Percentiles rank a stretch among this genome's conserved stretches.
These are phyloP conservation scores for Penicillium sp. DNA, from an alignment of 2,329 filamentous ascomycete genomes.

Conservation along the genomic window DNA sequence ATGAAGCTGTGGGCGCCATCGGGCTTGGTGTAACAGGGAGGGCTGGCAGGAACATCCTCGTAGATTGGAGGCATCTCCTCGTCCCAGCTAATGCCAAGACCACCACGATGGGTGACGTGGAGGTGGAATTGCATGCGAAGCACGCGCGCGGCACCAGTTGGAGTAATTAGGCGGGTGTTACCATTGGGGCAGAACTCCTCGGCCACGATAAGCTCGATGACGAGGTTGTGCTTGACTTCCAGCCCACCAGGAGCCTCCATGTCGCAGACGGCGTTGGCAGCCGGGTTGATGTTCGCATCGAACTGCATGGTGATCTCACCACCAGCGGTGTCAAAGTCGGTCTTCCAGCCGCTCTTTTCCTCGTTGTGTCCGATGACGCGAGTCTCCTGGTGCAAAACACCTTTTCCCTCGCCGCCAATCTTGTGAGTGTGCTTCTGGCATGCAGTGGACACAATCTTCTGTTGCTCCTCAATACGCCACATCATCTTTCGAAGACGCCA, in stretches of 20 bases:
- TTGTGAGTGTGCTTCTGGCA: constrained; percentile 73
- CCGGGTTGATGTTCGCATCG: constrained; percentile 59
- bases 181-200: constrained; percentile 77
- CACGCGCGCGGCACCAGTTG: constrained; percentile 86
- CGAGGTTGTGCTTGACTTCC: constrained; percentile 76
- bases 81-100: constrained; percentile 92
- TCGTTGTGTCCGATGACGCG: constrained; percentile 78
- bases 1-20: constrained; percentile 42
- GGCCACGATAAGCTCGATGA: constrained; percentile 90
- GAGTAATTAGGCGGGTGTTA: constrained; percentile 71
- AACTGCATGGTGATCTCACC: constrained; percentile 83
- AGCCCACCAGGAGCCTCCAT: constrained; percentile 71
- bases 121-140: constrained; percentile 88
- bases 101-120: constrained; percentile 75
- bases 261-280: constrained; percentile 71
- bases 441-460: constrained; percentile 73
- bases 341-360: constrained; percentile 87
- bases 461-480: constrained; percentile 88
- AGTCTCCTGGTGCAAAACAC: constrained; percentile 69
- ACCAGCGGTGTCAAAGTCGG: constrained; percentile 63
- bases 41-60: constrained; percentile 84
- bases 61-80: constrained; percentile 94
- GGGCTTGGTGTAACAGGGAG: constrained; percentile 63
- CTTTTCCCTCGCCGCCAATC: constrained; percentile 65
- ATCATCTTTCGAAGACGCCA: constrained; percentile 90